phyloP scores from a whole-genome alignment of 192 early-diverging fungal species.

The Chytriomyces hyalinus region DNA sequence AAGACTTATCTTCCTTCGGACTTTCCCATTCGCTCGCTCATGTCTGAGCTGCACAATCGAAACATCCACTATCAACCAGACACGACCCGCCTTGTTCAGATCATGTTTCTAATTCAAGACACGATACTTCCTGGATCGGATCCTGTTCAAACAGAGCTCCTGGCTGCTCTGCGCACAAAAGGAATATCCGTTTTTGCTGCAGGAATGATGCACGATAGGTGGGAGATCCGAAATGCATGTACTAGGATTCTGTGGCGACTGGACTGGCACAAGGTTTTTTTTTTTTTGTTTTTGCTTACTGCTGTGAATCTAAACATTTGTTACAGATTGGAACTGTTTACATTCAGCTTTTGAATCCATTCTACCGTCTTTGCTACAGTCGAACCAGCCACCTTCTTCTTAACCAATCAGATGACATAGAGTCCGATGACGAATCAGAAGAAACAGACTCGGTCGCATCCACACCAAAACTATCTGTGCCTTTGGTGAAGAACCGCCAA shows the following conservation, averaged over 20 bases:
- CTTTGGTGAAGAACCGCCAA: not conserved
- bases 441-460: not conserved
- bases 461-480: not conserved
- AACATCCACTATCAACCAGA: not conserved
- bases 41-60: conserved; percentile 6
- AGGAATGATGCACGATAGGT: conserved; percentile 78
- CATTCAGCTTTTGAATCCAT: conserved; percentile 21
- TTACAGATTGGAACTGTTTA: conserved; percentile 19
- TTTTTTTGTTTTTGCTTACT: not conserved
- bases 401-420: conserved; percentile 2
- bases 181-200: conserved; percentile 54
- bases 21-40: conserved; percentile 1
- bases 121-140: conserved; percentile 18
- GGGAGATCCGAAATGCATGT: conserved; percentile 66
- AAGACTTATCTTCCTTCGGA: conserved; percentile 9
- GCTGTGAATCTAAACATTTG: not conserved
- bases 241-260: conserved; percentile 74
- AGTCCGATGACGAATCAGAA: not conserved
- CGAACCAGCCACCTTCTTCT: conserved; percentile 18
- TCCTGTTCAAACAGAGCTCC: conserved; percentile 10
- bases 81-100: conserved; percentile 11
- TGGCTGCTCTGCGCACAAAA: not conserved
- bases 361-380: conserved; percentile 27
- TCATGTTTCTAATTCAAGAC: conserved; percentile 16
- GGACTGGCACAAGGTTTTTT: conserved; percentile 54